Evolutionary conservation across 2,329 filamentous ascomycete species (phyloP).

Genomic region (Fusarium continuum): DNA sequence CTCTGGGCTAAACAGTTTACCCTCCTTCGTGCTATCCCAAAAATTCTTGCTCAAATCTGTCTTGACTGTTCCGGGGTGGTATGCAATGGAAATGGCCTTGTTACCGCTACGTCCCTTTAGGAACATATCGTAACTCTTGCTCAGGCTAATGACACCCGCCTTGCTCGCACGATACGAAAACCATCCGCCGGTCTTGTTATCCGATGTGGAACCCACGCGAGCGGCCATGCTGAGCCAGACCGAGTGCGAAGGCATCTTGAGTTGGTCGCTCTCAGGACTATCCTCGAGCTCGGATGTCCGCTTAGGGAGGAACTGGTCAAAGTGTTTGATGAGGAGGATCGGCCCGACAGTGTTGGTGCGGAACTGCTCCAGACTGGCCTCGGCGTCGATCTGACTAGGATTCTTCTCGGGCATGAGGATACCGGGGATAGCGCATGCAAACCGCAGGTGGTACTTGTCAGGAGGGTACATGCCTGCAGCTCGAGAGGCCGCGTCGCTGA

Average conservation of each 20-base stretch:
- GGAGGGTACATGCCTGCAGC: slow-evolving; percentile 64
- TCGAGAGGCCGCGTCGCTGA: slow-evolving; percentile 63
- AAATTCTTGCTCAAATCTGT: slow-evolving; percentile 78
- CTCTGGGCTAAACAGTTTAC: slow-evolving; percentile 72
- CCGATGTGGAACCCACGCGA: slow-evolving; percentile 76
- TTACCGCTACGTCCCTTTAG: slow-evolving; percentile 65
- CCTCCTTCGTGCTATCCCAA: slow-evolving; percentile 70
- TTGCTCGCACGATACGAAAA: slow-evolving; percentile 83
- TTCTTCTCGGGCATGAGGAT: slow-evolving; percentile 78
- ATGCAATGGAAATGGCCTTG: slow-evolving; percentile 71
- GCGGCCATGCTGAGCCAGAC: slow-evolving; percentile 81
- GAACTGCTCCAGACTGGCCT: slow-evolving; percentile 72
- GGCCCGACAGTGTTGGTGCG: slow-evolving; percentile 78
- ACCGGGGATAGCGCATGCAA: slow-evolving; percentile 76
- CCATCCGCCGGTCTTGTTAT: slow-evolving; percentile 81
- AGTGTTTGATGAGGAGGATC: slow-evolving; percentile 80
- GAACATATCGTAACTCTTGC: slow-evolving; percentile 76
- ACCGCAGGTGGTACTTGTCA: slow-evolving; percentile 67
- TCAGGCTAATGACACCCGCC: slow-evolving; percentile 75
- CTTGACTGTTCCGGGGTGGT: slow-evolving; percentile 85
- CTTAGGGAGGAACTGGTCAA: slow-evolving; percentile 72
- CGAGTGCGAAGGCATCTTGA: slow-evolving; percentile 60
- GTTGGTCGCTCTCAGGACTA: slow-evolving; percentile 22
- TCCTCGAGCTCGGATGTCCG: slow-evolving; percentile 56
- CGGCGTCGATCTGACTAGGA: slow-evolving; percentile 69